Evolutionary conservation across 257 asterid species (phyloP), one percentile per base, ranked within the genome.

Genomic region (Eucommia ulmoides): DNA sequence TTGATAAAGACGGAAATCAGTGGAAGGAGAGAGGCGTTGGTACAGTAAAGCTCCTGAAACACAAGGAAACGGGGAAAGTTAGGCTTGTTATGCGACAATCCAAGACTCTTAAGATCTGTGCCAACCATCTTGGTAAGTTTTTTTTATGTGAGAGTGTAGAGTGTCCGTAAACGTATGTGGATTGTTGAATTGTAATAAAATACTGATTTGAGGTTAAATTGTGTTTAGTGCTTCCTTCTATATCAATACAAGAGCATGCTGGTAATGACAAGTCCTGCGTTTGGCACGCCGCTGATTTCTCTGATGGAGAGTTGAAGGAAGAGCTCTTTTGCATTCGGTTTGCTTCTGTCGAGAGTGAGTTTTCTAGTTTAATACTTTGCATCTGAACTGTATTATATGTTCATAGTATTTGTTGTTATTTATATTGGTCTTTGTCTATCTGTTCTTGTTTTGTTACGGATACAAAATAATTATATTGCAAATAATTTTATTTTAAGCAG

Each of bases 21-120:
- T 74, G 80, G 80, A 74, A 74, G 41, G 80, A 74, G 69, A 74
- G 80, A 69, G 80, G 77, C 26, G 74, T 67, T 22, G 80, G 80
- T 18, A 55, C 63, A 38, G 80, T 74, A 33, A 74, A 74, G 64
- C 55, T 74, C 18, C 53, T 74, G 58, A 65, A 69, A 65, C 80
- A 74, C 35, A 69, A 65, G 49, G 69, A 51, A 6, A 62, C 66
- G 20, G 74, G 77, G 25, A 74, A 69, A 69, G 69, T 74, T 53
- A 72, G 80, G 2, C 80, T 74, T 8, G 65, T 74, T 46, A 74
- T 74, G 80, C 76, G 80, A 17, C 76, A 69, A 51, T 60, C 80
- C 0, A 69, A 69, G 70, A 74, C 77, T 17, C 76, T 74, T 47
- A 74, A 74, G 80, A 74, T 74, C 71, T 74, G 80, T 20, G 80